Evolutionary conservation across 1,284 basidiomycete species (phyloP), one percentile per base, ranked within the genome.

Genomic region (Cryptococcus maquisensis): DNA sequence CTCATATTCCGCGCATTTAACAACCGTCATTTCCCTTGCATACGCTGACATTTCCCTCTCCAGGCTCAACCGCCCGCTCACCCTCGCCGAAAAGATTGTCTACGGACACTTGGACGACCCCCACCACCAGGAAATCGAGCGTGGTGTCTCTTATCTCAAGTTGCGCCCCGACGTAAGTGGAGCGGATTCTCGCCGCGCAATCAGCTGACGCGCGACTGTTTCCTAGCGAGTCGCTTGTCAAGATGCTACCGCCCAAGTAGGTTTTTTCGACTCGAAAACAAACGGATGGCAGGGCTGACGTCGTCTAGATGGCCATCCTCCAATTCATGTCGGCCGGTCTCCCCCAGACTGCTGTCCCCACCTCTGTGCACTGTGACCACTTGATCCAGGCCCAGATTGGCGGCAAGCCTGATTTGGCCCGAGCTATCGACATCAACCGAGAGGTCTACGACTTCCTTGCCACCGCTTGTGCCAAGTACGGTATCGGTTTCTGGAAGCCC

Each of bases 281-380:
- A 66, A 65, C 51, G 63, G 64, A 51, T 65, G 66, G 41, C 15
- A 21, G 26, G 24, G 48, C 20, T 42, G 47, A 38, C 47, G 5
- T 36, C 40, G 20, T 51, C 21, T 78, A 98, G 87, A 99, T 99
- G 96, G 96, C 96, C 39, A 84, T 98, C 59, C 84, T 99, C 66
- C 95, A 99, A 82, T 99, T 99, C 85, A 98, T 99, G 96, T 97
- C 95, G 48, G 94, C 96, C 24, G 95, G 95, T 67, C 93, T 99
- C 82, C 91, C 93, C 76, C 94, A 92, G 51, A 91, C 90, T 47
- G 93, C 95, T 55, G 94, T 98, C 64, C 95, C 96, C 46, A 94
- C 95, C 63, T 97, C 95, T 60, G 91, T 97, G 54, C 92, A 97
- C 82, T 98, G 96, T 77, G 95, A 99, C 81, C 95, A 99, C 81